Base-by-base conservation (phyloP, 805 yeast genomes). In the Kodamaea restingae region DNA sequence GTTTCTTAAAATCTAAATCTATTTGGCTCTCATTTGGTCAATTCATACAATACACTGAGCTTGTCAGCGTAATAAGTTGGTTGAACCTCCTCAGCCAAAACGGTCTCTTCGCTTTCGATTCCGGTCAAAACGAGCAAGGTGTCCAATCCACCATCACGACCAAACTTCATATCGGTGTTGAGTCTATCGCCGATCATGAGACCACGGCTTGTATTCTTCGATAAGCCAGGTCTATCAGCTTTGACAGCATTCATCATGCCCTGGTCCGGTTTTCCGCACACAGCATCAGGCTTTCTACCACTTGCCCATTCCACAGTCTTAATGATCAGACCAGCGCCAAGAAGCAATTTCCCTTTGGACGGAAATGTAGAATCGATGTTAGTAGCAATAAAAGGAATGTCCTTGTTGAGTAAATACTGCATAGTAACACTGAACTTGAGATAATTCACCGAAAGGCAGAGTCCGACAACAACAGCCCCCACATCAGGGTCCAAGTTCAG, bases 361-460 rank as follows among this genome's bases (percentile, higher is more conserved):
- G 98, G 98, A 68, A 80, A 93, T 0, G 98, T 93, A 1, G 96
- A 84, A 61, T 93, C 98, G 31, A 86, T 85, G 60, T 93, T 93
- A 4, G 98, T 93, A 15, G 97, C 98, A 47, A 93, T 70, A 60
- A 88, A 93, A 22, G 81, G 75, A 3, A 87, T 70, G 2, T 71
- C 67, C 36, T 80, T 79, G 42, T 81, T 76, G 45, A 73, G 69
- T 36, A 93, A 68, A 52, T 93, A 90, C 52, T 87, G 90, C 67
- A 90, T 71, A 5, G 96, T 84, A 22, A 79, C 67, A 1, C 95
- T 84, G 38, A 88, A 64, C 61, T 87, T 84, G 55, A 83, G 80
- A 58, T 93, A 93, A 63, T 86, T 91, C 47, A 91, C 58, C 33
- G 75, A 74, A 15, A 78, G 66, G 49, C 87, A 93, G 40, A 93